Conservation (phyloP, 2,329 filamentous ascomycete genomes). For the Talaromyces sp. region DNA sequence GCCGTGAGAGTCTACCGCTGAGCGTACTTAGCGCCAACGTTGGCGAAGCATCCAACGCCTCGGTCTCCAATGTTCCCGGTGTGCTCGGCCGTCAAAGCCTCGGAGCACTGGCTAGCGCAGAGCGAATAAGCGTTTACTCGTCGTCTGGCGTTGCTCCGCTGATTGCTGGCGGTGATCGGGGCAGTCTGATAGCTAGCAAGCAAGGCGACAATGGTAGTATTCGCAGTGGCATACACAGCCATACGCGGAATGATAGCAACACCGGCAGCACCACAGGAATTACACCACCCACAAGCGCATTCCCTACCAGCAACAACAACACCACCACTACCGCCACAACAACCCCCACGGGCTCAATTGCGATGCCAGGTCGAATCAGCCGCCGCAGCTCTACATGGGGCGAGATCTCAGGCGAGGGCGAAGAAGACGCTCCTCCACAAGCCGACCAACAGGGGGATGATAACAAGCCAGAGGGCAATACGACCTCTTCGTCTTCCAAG, state of each 20-base stretch:
- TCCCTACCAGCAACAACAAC: conserved; percentile 45
- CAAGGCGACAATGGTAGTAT: conserved; percentile 69
- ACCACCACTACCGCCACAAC: neutral
- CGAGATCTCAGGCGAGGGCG: conserved; percentile 35
- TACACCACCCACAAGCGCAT: conserved; percentile 41
- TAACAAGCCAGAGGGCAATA: neutral
- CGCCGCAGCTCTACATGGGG: conserved; percentile 41
- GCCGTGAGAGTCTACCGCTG: conserved; percentile 57
- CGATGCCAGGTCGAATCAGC: conserved; percentile 30
- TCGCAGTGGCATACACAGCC: conserved; percentile 69
- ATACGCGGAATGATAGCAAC: conserved; percentile 75
- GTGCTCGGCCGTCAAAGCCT: conserved; percentile 45
- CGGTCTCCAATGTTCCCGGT: conserved; percentile 33
- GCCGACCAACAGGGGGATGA: conserved; percentile 1
- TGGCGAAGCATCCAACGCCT: conserved; percentile 34
- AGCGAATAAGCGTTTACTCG: conserved; percentile 67
- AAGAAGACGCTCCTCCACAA: conserved; percentile 4
- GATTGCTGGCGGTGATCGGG: conserved; percentile 63
- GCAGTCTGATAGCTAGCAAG: conserved; percentile 69
- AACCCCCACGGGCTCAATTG: conserved; percentile 21
- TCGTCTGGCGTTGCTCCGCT: conserved; percentile 59
- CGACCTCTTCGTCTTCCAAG: neutral
- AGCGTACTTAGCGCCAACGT: conserved; percentile 55
- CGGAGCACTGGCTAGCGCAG: conserved; percentile 50
- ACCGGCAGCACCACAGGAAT: conserved; percentile 58